A percentile compares a stretch with the other conserved stretches of the same genome.
These are phyloP conservation scores for Alternaria triticina DNA, from an alignment of 2,329 filamentous ascomycete genomes.

Conservation along the genomic window DNA sequence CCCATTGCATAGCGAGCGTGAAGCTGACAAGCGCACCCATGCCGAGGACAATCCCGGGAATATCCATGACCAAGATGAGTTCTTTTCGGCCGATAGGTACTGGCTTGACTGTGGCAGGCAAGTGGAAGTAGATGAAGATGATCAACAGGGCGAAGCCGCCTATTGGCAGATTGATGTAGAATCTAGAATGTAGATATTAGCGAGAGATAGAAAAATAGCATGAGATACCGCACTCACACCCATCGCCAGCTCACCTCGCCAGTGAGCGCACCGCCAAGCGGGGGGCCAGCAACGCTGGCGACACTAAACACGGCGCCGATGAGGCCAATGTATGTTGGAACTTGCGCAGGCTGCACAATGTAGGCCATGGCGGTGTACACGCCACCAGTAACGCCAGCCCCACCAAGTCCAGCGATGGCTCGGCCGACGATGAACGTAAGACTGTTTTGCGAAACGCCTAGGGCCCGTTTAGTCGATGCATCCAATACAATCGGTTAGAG, in stretches of 20 bases:
- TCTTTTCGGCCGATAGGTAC: neutral
- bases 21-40: neutral
- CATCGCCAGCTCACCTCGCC: slow-evolving; percentile 49
- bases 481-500: too few relatives aligned
- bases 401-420: slow-evolving; percentile 48
- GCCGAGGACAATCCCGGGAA: neutral
- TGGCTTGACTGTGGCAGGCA: neutral
- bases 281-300: slow-evolving; percentile 49
- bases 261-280: slow-evolving; percentile 52
- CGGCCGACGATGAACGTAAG: slow-evolving; percentile 49
- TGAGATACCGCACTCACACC: slow-evolving; percentile 28
- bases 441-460: slow-evolving; percentile 40
- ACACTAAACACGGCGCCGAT: slow-evolving; percentile 48
- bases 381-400: slow-evolving; percentile 43
- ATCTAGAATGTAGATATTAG: slow-evolving; percentile 21
- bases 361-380: slow-evolving; percentile 54
- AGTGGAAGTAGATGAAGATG: slow-evolving; percentile 47
- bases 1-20: neutral
- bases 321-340: slow-evolving; percentile 47
- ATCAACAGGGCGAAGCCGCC: slow-evolving; percentile 48
- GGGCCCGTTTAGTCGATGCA: too few relatives aligned
- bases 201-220: neutral
- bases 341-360: slow-evolving; percentile 49
- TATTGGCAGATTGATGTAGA: slow-evolving; percentile 57
- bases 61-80: neutral